Base-by-base conservation (phyloP, 1,139 yeast species). In the Saccharomyces pastorianus region DNA sequence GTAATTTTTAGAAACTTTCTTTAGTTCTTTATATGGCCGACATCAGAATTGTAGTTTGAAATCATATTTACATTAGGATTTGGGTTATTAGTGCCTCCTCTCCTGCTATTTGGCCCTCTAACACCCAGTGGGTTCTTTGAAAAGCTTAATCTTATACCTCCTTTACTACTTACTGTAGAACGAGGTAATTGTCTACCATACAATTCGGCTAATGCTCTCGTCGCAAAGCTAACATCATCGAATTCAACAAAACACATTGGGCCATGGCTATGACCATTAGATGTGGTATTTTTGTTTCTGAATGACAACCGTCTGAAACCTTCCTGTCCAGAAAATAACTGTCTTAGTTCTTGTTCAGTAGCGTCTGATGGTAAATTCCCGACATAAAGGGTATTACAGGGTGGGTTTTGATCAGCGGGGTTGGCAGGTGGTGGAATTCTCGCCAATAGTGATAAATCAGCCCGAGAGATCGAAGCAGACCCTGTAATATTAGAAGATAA, bases 181-280 rank as follows among this genome's bases (percentile, higher is more conserved):
- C 91, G 74, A 25, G 90, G 90, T 63, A 86, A 75, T 8, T 88
- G 84, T 61, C 93, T 79, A 14, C 99, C 99, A 68, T 93, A 93
- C 53, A 93, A 75, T 71, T 90, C 96, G 42, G 96, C 96, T 59
- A 93, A 77, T 0, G 98, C 97, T 62, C 90, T 78, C 0, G 98
- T 90, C 3, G 99, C 99, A 70, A 82, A 88, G 1, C 88, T 85
- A 51, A 93, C 96, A 69, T 91, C 97, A 63, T 93, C 98, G 75
- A 93, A 93, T 73, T 93, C 99, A 55, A 93, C 99, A 78, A 93
- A 93, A 72, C 99, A 93, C 98, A 93, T 93, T 53, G 99, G 99
- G 1, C 99, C 99, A 71, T 86, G 95, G 32, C 79, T 71, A 52
- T 72, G 71, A 17, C 71, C 71, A 61, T 71, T 70, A 26, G 42